These are phyloP conservation scores for Teunomyces atbi DNA, from an alignment of 805 yeast species.

Conservation along the genomic window DNA sequence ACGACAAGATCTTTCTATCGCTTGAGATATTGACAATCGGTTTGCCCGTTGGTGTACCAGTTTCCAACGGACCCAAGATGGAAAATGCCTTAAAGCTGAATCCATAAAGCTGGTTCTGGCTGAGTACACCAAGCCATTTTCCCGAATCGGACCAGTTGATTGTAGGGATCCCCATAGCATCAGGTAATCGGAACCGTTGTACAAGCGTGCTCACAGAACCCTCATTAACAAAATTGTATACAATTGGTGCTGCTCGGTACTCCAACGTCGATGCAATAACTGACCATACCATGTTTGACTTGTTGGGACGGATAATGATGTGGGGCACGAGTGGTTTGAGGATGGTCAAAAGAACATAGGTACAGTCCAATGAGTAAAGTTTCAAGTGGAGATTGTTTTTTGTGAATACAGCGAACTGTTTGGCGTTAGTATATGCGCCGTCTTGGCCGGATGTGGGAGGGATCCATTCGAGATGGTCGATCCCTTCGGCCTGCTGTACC, in stretches of 20 bases:
- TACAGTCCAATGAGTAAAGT: slow-evolving; percentile 38
- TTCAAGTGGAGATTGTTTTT: slow-evolving; percentile 24
- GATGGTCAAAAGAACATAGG: slow-evolving; percentile 29
- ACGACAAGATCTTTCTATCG: neutral
- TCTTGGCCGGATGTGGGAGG: slow-evolving; percentile 17
- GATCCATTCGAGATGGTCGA: slow-evolving; percentile 35
- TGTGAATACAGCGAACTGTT: slow-evolving; percentile 33
- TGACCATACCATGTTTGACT: slow-evolving; percentile 28
- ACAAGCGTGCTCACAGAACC: slow-evolving; percentile 31
- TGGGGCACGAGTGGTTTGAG: slow-evolving; percentile 28
- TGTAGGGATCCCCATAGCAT: slow-evolving; percentile 7
- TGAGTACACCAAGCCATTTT: slow-evolving; percentile 32
- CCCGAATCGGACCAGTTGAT: slow-evolving; percentile 35
- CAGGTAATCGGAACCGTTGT: slow-evolving; percentile 20
- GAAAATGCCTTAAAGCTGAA: slow-evolving; percentile 27
- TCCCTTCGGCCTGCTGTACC: slow-evolving; percentile 32
- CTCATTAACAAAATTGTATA: slow-evolving; percentile 29
- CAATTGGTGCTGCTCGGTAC: slow-evolving; percentile 16
- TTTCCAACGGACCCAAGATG: slow-evolving; percentile 18
- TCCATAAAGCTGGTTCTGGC: slow-evolving; percentile 24
- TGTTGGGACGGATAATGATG: slow-evolving; percentile 18
- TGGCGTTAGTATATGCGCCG: slow-evolving; percentile 33
- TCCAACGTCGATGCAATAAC: slow-evolving; percentile 24
- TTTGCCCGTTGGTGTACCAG: neutral
- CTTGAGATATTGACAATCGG: neutral